Conservation (phyloP, 306 rosid genomes). For the Medicago lupulina region DNA sequence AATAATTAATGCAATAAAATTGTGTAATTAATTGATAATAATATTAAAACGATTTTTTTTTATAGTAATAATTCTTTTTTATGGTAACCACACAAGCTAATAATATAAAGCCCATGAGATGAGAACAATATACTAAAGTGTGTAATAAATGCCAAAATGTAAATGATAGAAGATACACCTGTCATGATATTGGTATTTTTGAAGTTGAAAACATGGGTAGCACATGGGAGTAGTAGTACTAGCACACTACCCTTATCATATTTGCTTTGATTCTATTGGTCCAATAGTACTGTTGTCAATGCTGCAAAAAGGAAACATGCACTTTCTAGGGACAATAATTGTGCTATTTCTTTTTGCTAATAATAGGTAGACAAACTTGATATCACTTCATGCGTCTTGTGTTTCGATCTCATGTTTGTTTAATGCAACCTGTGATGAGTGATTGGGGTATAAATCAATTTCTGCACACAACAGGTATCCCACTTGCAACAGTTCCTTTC, state of each 20-base stretch:
- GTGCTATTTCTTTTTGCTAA: slow-evolving; percentile 41
- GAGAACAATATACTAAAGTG: background rate
- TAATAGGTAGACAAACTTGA: slow-evolving; percentile 38
- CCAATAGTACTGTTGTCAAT: slow-evolving; percentile 39
- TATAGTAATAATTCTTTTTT: no score
- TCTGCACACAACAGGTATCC: slow-evolving; percentile 47
- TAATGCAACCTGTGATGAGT: slow-evolving; percentile 17
- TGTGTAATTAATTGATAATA: no score
- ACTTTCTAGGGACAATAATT: slow-evolving; percentile 50
- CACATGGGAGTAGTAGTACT: slow-evolving; percentile 42
- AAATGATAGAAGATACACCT: slow-evolving; percentile 36
- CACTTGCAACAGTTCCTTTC: slow-evolving; percentile 41
- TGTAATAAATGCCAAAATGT: slow-evolving; percentile 40
- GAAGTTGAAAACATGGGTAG: slow-evolving; percentile 41
- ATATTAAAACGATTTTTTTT: no score
- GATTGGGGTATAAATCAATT: slow-evolving; percentile 40
- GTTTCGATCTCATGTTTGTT: slow-evolving; percentile 27
- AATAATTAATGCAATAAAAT: no score
- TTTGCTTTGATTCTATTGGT: slow-evolving; percentile 46
- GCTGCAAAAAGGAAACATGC: slow-evolving; percentile 49
- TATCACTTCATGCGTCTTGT: slow-evolving; percentile 32
- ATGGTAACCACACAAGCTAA: no score
- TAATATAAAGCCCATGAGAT: background rate
- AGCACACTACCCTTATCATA: slow-evolving; percentile 25
- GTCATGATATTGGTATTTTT: slow-evolving; percentile 36